Evolutionary conservation across 306 rosid genomes (phyloP).

Genomic region (Leucaena leucocephala): DNA sequence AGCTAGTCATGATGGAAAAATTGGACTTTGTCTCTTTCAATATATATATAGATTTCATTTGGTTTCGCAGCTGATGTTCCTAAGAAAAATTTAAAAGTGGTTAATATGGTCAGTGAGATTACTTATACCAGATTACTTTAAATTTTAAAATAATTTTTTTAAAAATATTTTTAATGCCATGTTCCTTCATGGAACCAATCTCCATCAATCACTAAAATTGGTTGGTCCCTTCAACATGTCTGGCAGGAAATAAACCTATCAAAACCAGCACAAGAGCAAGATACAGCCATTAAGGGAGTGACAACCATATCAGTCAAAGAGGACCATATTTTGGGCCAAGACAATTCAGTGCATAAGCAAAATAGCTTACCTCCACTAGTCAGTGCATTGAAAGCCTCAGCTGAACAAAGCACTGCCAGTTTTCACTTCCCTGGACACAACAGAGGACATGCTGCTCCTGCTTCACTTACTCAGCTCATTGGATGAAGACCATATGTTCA

Average conservation of each 20-base stretch:
- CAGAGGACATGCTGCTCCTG: slow-evolving; percentile 87
- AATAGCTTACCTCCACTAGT: slow-evolving; percentile 60
- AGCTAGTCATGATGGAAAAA: neutral
- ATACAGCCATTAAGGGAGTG: slow-evolving; percentile 28
- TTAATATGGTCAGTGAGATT: slow-evolving; percentile 13
- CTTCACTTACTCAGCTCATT: slow-evolving; percentile 64
- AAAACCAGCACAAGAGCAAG: slow-evolving; percentile 14
- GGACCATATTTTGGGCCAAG: slow-evolving; percentile 24
- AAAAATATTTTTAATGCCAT: neutral
- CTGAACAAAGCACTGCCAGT: slow-evolving; percentile 59
- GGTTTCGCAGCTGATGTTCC: slow-evolving; percentile 4
- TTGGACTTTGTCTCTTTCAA: neutral
- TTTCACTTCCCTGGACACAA: slow-evolving; percentile 97
- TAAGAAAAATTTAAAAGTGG: neutral
- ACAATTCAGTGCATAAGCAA: slow-evolving; percentile 31
- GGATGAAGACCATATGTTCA: slow-evolving; percentile 66
- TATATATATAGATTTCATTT: neutral
- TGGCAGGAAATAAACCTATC: slow-evolving; percentile 46
- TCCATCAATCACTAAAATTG: neutral
- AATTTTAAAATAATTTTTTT: too few species aligned
- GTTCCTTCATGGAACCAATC: neutral
- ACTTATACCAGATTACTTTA: neutral
- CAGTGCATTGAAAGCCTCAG: slow-evolving; percentile 69
- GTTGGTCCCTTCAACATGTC: neutral
- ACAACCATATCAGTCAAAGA: slow-evolving; percentile 22